Base-by-base conservation (phyloP, 352 stramenopile genomes). In the Phytophthora fragariaefolia region DNA sequence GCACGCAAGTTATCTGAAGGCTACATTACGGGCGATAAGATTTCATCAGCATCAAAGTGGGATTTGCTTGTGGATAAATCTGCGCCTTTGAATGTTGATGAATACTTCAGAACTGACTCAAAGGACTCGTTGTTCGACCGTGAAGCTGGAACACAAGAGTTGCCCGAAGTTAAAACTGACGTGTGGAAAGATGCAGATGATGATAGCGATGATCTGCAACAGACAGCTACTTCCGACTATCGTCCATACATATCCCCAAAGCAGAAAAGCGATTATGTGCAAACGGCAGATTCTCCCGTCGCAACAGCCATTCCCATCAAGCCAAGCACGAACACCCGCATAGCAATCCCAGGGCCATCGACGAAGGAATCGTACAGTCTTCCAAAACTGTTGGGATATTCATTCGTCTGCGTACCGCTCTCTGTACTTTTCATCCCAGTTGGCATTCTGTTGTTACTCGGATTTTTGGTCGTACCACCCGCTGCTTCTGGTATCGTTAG, bases 301-400 rank as follows among this genome's bases (percentile, higher is more conserved):
- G 59, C 46, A 27, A 69, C 59, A 22, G 61, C 64, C 24, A 58
- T 74, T 13, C 50, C 46, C 9, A 63, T 72, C 13, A 82, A 81
- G 61, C 32, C 46, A 8, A 57, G n/a, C 20, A 51, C 53, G 22
- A 52, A 69, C 6, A 23, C 12, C n/a, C 40, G 48, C n/a, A 30
- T 43, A 24, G 52, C 58, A 48, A 64, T 69, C 43, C 58, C 58
- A 28, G 32, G 47, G 12, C 58, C 48, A 24, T 53, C 53, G 8
- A 34, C 42, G 17, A 66, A 66, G 15, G 73, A 81, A 60, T n/a
- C 60, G 22, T 80, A 90, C 68, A 90, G 80, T 45, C 68, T 89
- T 40, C 43, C 69, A n/a, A 87, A 88, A 74, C 72, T 94, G 13
- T 68, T 91, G 40, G 54, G 64, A 20, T 92, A 92, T 64, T 79